phyloP scores from a whole-genome alignment of 768 basidiomycete species.

The Kwoniella pini region DNA sequence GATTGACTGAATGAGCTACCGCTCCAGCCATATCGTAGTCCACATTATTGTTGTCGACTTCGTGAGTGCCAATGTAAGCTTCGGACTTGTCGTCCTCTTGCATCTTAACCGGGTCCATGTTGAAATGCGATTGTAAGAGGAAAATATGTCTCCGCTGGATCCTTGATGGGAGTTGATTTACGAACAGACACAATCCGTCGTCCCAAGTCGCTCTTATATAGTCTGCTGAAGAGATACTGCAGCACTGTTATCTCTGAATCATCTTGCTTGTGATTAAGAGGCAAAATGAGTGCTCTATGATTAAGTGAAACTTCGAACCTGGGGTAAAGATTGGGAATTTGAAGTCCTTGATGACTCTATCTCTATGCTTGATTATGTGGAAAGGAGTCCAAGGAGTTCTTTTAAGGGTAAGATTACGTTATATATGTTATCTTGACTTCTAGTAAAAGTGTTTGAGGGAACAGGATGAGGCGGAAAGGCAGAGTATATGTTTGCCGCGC shows the following conservation, averaged over 20 bases:
- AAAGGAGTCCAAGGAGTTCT: constrained; percentile 4
- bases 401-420: background rate
- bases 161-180: too few species aligned
- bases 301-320: background rate
- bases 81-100: constrained; percentile 5
- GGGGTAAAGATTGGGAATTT: background rate
- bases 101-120: background rate
- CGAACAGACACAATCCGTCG: too few species aligned
- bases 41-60: background rate
- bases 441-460: background rate
- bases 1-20: constrained; percentile 10
- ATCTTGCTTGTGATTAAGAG: background rate
- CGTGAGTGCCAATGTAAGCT: background rate
- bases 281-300: background rate
- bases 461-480: too few species aligned
- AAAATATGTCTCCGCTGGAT: too few species aligned
- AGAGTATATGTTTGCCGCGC: too few species aligned
- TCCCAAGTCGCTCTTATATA: too few species aligned
- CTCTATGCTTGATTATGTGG: background rate
- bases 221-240: too few species aligned
- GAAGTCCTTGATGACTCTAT: background rate
- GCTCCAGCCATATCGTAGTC: constrained; percentile 2
- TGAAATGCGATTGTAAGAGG: background rate
- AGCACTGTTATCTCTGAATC: background rate
- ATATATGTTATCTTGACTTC: background rate